Conservation (phyloP, 139 green algal species). For the Tetradesmus lagerheimii region DNA sequence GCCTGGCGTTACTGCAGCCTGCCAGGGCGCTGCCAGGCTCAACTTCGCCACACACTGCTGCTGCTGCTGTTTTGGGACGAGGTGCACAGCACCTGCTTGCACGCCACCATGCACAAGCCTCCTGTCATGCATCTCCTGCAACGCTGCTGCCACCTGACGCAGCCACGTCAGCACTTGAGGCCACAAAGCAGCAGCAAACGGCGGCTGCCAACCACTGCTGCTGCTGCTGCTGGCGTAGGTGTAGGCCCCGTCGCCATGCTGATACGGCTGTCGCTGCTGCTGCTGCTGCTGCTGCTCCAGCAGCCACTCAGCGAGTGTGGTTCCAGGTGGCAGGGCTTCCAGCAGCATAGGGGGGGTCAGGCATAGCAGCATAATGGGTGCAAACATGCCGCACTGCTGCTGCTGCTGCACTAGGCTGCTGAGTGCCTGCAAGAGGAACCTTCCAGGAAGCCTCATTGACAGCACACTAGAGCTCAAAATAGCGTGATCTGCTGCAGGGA, state of each 20-base stretch:
- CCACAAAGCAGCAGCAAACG: neutral
- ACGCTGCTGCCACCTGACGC: neutral
- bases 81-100: neutral
- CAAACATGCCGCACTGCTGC: neutral
- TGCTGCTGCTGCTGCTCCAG: slow-evolving; percentile 12
- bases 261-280: neutral
- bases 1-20: slow-evolving; percentile 5
- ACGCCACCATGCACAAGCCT: neutral
- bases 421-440: no score
- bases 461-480: no score
- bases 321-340: neutral
- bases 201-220: neutral
- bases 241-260: no score
- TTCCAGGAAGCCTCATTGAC: no score
- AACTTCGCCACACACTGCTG: neutral
- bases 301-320: neutral
- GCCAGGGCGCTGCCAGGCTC: neutral
- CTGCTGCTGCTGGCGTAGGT: neutral
- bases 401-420: neutral
- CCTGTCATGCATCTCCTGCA: neutral
- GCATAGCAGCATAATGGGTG: neutral
- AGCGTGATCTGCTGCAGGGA: no score
- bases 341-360: slow-evolving; percentile 1
- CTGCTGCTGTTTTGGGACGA: neutral
- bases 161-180: neutral